Conservation (phyloP, 192 early-diverging fungal species). For the Diversispora epigaea region DNA sequence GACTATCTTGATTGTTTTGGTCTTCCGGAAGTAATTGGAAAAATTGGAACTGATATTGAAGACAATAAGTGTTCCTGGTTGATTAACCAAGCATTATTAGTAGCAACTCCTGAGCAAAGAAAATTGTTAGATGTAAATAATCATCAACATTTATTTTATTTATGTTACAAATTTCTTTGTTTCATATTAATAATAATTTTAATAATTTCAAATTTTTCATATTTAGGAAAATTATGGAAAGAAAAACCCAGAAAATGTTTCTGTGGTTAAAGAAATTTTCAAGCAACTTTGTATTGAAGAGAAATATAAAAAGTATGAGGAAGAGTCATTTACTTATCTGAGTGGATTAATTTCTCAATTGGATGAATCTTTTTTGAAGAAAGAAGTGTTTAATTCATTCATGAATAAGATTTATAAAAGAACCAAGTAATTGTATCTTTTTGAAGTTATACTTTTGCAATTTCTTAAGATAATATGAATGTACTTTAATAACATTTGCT, state of each 20-base stretch:
- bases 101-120: slow-evolving; percentile 79
- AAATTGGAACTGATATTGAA: slow-evolving; percentile 99
- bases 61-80: slow-evolving; percentile 99
- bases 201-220: slow-evolving; percentile 11
- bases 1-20: slow-evolving; percentile 98
- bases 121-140: slow-evolving; percentile 68
- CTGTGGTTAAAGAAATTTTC: slow-evolving; percentile 83
- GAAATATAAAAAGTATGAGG: slow-evolving; percentile 87
- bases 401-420: slow-evolving; percentile 97
- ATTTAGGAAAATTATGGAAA: slow-evolving; percentile 87
- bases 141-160: neutral
- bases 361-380: slow-evolving; percentile 77
- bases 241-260: slow-evolving; percentile 73
- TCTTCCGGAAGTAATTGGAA: slow-evolving; percentile 87
- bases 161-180: neutral
- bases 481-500: too few relatives aligned
- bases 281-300: slow-evolving; percentile 74
- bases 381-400: slow-evolving; percentile 85
- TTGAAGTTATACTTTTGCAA: neutral
- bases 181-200: neutral
- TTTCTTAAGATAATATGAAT: too few relatives aligned
- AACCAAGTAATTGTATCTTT: slow-evolving; percentile 61
- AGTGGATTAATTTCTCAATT: slow-evolving; percentile 75
- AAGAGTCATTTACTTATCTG: slow-evolving; percentile 73
- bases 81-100: slow-evolving; percentile 87